Base-by-base conservation (phyloP, 2,329 filamentous ascomycete species). In the Penicillium oxalicum region DNA sequence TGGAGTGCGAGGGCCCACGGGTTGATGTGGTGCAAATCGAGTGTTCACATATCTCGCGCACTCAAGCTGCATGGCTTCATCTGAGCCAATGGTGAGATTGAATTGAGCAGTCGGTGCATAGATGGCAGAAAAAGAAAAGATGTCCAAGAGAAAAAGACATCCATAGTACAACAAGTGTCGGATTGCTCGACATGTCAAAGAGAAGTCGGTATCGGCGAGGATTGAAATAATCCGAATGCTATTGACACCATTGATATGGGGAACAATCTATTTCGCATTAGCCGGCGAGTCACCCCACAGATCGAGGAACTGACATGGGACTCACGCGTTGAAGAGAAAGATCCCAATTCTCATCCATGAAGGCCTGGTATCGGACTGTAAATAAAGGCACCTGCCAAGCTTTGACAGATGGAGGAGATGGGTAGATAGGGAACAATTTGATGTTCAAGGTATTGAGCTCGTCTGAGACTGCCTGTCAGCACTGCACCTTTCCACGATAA, bases 391-490 rank as follows among this genome's bases (percentile, higher is more conserved):
- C 93, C 63, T 97, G 89, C 85, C 88, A 95, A 40, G 87, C 82
- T 61, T 86, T 84, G 47, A 97, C 85, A 3, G 83, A 77, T 0
- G 88, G 83, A 2, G 91, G 91, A 12, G 83, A 81, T 1, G 83
- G 77, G 61, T 91, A 86, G 40, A 88, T 83, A 0, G 89, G 90
- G 67, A 96, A 96, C 43, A 96, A 81, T 71, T 96, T 96, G 78
- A 96, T 88, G 70, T 96, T 95, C 69, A 96, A 84, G 0, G 89
- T 95, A 67, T 95, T 96, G 52, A 89, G 84, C 58, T 95, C 89
- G 68, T 95, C 90, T 90, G 50, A 34, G 35, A 26, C 29, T 18
- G 18, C 28, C 24, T 25, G 45, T 61, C 34, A 55, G 59, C 24
- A 13, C 41, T 34, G 11, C 9, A 42, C 28, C n/a, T 49, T 28